A percentile compares a stretch with the other conserved stretches of the same genome.
Evolutionary conservation across 345 rosid genomes (phyloP).

Genomic region (Acer yangbiense): DNA sequence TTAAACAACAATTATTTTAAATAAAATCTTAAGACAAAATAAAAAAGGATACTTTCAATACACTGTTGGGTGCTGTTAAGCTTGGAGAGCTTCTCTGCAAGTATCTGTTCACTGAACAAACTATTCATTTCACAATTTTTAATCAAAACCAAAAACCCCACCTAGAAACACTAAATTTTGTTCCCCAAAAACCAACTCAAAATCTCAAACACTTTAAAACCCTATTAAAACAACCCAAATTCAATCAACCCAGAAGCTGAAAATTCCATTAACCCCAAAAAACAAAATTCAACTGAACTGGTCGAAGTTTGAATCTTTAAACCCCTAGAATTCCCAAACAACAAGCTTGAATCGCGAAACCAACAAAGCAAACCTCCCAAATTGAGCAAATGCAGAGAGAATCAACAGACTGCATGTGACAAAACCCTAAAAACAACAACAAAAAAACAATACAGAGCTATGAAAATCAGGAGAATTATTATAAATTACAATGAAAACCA

Average conservation of each 20-base stretch:
- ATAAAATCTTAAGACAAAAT: background rate
- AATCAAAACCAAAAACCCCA: constrained; percentile 6
- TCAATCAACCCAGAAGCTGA: background rate
- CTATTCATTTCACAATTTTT: constrained; percentile 72
- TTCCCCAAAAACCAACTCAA: background rate
- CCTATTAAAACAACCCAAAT: background rate
- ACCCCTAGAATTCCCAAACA: constrained; percentile 16
- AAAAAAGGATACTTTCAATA: constrained; percentile 84
- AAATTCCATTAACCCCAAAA: background rate
- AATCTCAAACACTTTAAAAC: background rate
- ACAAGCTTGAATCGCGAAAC: background rate
- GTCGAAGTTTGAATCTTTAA: constrained; percentile 19
- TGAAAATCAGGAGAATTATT: background rate
- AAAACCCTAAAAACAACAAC: constrained; percentile 16
- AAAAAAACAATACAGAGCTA: background rate
- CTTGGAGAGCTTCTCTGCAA: constrained; percentile 95
- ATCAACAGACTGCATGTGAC: background rate
- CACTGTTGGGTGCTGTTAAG: constrained; percentile 96
- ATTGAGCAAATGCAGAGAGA: constrained; percentile 22
- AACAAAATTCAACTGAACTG: constrained; percentile 5
- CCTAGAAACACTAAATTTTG: constrained; percentile 1
- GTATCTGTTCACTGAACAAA: constrained; percentile 88
- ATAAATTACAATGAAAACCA: background rate
- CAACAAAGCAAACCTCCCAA: background rate
- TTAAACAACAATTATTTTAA: background rate